Evolutionary conservation across 768 basidiomycete genomes (phyloP), one percentile per base, ranked within the genome.

Genomic region (Kwoniella shandongensis): DNA sequence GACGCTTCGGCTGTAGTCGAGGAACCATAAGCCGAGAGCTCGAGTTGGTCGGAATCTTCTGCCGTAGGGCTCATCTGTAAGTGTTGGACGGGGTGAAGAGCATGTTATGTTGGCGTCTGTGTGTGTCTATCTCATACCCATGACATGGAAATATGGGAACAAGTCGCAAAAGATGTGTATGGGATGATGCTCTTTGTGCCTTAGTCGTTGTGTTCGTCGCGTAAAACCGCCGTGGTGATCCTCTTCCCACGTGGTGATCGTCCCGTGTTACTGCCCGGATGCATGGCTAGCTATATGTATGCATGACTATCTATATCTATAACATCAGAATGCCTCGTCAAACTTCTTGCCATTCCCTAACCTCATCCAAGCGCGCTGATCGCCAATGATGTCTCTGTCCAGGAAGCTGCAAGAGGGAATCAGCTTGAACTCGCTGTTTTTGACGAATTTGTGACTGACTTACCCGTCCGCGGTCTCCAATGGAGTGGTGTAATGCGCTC

Each of bases 31-130:
- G 59, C 49, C 8, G 44, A 36, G 6, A 60, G 44, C 32, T 60
- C 59, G 23, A 49, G 46, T 13, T 60, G 52, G 41, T 60, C 52
- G 26, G 50, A 40, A 40, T 46, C 48, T 26, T 48, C 54, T 29
- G 40, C 41, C 44, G 54, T 42, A 39, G 54, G 38, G 12, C 56
- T 46, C 50, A 58, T 58, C 29, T n/a, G 52, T 41, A 13, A 32
- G 32, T 32, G 13, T 32, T 13, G 32, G 7, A 32, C 6, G n/a
- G 32, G 7, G 32, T 32, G 32, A 32, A 32, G 7, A 32, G 32
- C 32, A 32, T 32, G 32, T 32, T 32, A 32, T 32, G 32, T 32
- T 13, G 32, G 4, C 30, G 56, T n/a, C n/a, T n/a, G n/a, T n/a
- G n/a, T n/a, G n/a, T n/a, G n/a, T n/a, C n/a, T n/a, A n/a, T n/a